A percentile compares a stretch with the other conserved stretches of the same genome.
Evolutionary conservation across 306 rosid genomes (phyloP).

Genomic region (Acmispon strigosus): DNA sequence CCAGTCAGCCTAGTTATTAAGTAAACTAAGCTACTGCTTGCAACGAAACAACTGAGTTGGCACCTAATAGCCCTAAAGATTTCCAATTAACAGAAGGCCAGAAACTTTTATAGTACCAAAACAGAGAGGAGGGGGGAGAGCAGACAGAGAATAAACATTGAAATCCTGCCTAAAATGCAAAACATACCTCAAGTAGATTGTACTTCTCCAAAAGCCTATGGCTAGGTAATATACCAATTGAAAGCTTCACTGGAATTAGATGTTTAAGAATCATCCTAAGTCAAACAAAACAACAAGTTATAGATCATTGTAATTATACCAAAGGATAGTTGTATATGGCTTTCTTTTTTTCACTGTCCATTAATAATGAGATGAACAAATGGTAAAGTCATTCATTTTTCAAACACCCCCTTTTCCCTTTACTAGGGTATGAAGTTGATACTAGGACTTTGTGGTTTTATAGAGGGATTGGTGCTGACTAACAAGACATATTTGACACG

Average conservation of each 20-base stretch:
- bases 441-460: too few species aligned
- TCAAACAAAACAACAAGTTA: constrained; percentile 21
- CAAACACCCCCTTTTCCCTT: background rate
- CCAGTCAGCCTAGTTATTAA: background rate
- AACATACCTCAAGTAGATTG: constrained; percentile 74
- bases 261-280: constrained; percentile 86
- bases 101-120: background rate
- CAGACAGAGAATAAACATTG: background rate
- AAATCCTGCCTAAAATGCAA: background rate
- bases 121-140: too few species aligned
- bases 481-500: too few species aligned
- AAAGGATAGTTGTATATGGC: background rate
- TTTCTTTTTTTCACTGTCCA: constrained; percentile 9
- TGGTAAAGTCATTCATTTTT: background rate
- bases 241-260: constrained; percentile 96
- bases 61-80: background rate
- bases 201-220: constrained; percentile 64
- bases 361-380: background rate
- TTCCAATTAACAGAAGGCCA: background rate
- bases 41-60: background rate
- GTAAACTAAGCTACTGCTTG: background rate
- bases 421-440: too few species aligned
- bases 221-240: constrained; percentile 84
- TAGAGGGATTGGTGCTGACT: too few species aligned
- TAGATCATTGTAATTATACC: background rate